These are phyloP conservation scores for Leucoagaricus sp. DNA, from an alignment of 1,284 basidiomycete genomes.

Conservation along the genomic window DNA sequence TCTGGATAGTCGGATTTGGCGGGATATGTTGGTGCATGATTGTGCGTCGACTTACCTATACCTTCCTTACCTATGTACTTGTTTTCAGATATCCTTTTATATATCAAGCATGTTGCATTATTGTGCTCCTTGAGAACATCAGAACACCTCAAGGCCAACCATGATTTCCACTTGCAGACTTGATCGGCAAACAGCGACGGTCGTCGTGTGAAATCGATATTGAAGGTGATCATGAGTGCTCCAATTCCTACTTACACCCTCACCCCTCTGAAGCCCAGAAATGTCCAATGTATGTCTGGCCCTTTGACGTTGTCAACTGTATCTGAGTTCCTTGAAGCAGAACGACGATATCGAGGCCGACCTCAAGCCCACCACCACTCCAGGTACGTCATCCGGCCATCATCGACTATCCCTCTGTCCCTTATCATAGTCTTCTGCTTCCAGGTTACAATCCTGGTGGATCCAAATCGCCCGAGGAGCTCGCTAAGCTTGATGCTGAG, in stretches of 20 bases:
- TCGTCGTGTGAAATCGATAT: constrained; percentile 49
- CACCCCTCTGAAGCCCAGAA: constrained; percentile 2
- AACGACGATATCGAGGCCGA: constrained; percentile 63
- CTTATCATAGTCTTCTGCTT: constrained; percentile 14
- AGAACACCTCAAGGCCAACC: background rate
- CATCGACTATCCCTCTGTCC: constrained; percentile 20
- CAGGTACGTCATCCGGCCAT: constrained; percentile 46
- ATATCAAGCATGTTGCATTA: background rate
- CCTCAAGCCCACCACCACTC: constrained; percentile 61
- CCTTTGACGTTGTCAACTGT: background rate
- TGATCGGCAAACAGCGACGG: constrained; percentile 38
- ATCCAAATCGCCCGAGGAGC: constrained; percentile 69
- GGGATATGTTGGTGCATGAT: background rate
- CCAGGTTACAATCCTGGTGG: constrained; percentile 74
- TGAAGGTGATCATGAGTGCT: constrained; percentile 13
- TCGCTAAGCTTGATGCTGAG: constrained; percentile 76
- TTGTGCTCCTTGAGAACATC: background rate
- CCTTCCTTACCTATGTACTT: background rate
- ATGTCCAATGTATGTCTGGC: constrained; percentile 29
- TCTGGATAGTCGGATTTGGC: background rate
- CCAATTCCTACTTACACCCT: background rate
- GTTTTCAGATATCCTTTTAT: background rate
- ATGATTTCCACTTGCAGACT: constrained; percentile 4
- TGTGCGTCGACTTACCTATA: too few relatives aligned
- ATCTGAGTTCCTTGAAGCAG: constrained; percentile 20